Base-by-base conservation (phyloP, 176 grass and related monocot species). In the Alloteropsis semialata region DNA sequence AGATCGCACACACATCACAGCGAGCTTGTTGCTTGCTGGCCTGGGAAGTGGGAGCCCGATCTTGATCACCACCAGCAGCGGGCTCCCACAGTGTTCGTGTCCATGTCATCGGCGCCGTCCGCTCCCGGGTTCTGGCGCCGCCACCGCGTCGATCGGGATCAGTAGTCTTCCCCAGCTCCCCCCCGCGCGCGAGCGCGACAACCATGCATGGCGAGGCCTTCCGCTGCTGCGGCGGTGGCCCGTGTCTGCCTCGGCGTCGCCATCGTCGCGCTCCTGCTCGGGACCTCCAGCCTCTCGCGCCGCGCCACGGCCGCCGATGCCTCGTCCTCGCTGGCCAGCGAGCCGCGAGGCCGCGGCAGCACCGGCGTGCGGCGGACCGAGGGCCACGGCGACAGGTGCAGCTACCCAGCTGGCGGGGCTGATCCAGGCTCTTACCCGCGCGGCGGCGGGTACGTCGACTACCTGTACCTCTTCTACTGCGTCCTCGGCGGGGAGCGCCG, bases 381-480 rank as follows among this genome's bases (percentile, higher is more conserved):
- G 43, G 51, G 25, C 49, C 12, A 65, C 3, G 33, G 30, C 54
- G 85, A 58, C 10, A 75, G 72, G 63, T 84, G 83, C 76, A 19
- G 81, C 56, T 46, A 14, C 64, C 16, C 4, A 13, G 34, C 22
- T 0, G 4, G 30, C 30, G 63, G 34, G 38, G 60, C 39, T 25
- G 80, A 75, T 18, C 10, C n/a, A 15, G 16, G 34, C 3, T 51
- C 62, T 72, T 8, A 30, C 41, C 53, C 58, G 28, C 82, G 90
- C 24, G 85, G 88, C 25, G 87, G 86, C 17, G 88, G 91, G 28
- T 78, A 87, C 77, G 70, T 93, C 6, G 81, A 91, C 70, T 97
- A 97, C 69, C 72, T 93, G 2, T 46, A 85, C 63, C 25, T 97
- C 10, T 91, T 93, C 88, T 87, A 87, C 80, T 91, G 91, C 57